A percentile compares a stretch with the other conserved stretches of the same genome.
These are phyloP conservation scores for Ampelocalamus luodianensis DNA, from an alignment of 176 grass and related monocot genomes.

Conservation along the genomic window DNA sequence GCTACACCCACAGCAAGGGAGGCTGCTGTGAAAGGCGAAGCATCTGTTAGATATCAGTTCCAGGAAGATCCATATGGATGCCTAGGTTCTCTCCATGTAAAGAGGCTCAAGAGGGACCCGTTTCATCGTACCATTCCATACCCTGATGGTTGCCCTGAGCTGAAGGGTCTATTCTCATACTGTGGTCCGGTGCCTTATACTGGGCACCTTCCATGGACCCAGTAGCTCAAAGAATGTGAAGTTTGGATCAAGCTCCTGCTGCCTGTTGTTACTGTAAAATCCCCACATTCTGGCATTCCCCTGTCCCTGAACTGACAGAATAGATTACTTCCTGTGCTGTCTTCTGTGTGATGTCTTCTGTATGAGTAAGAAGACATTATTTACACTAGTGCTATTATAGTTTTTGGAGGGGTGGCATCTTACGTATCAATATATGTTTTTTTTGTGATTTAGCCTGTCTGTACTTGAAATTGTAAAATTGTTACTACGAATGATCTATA, in stretches of 20 bases:
- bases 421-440: not conserved
- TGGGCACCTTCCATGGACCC: constrained; percentile 77
- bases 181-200: constrained; percentile 75
- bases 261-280: constrained; percentile 13
- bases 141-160: constrained; percentile 75
- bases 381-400: constrained; percentile 7
- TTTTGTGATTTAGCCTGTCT: not conserved
- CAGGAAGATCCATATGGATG: constrained; percentile 93
- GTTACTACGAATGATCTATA: not conserved
- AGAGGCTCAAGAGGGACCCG: constrained; percentile 87
- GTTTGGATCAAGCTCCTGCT: not conserved
- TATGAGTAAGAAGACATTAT: not conserved
- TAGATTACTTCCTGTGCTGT: not conserved
- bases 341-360: constrained; percentile 12
- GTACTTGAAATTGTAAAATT: not conserved
- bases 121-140: constrained; percentile 85
- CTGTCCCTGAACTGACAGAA: constrained; percentile 26
- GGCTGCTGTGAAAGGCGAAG: constrained; percentile 78
- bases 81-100: constrained; percentile 70
- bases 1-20: constrained; percentile 61
- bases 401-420: not conserved
- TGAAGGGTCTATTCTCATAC: constrained; percentile 83
- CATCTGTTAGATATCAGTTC: constrained; percentile 70
- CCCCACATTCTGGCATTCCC: constrained; percentile 21
- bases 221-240: constrained; percentile 18